Base-by-base conservation (phyloP, 2,329 filamentous ascomycete genomes). In the Cladosporium velox region DNA sequence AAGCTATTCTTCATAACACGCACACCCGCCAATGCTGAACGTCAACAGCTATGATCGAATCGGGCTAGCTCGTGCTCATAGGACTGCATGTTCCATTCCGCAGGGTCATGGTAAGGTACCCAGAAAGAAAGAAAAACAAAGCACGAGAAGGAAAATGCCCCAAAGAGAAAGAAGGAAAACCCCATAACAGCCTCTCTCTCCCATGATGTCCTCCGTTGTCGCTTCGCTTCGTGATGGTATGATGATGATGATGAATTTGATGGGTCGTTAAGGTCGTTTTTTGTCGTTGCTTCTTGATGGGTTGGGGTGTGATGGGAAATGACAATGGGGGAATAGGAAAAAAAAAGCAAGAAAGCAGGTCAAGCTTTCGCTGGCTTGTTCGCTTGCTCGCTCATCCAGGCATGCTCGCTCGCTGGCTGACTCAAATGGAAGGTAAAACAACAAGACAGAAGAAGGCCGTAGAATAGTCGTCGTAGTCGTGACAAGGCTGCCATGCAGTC, bases 241-340 rank as follows among this genome's bases (percentile, higher is more conserved):
- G 49, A 52, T 52, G 49, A 26, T 35, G 34, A 35, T 11, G 28
- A 30, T 30, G 2, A 30, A 30, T 30, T 30, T 26, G 49, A 4
- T 26, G 26, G 24, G 49, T 52, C 49, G 49, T 52, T 52, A 52
- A 52, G 28, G 49, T 52, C 49, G 49, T 52, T 52, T 47, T 44
- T 47, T 11, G 49, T 52, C 49, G 49, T 52, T 52, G 24, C 10
- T 30, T 7, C 28, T 52, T 47, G n/a, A 47, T 47, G 3, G 5
- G 21, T 11, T 1, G 38, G 15, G n/a, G n/a, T n/a, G 10, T 47
- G 41, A 12, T 47, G 41, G n/a, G 6, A 8, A 24, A 47, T 18
- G 28, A 30, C 26, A 52, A 52, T 28, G 49, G 49, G 49, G 49
- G 2, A 52, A 8, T 30, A 52, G 26, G 49, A 30, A 30, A 30